A percentile compares a stretch with the other conserved stretches of the same genome.
These are phyloP conservation scores for Colletotrichum truncatum DNA, from an alignment of 2,329 filamentous ascomycete species.

Conservation along the genomic window DNA sequence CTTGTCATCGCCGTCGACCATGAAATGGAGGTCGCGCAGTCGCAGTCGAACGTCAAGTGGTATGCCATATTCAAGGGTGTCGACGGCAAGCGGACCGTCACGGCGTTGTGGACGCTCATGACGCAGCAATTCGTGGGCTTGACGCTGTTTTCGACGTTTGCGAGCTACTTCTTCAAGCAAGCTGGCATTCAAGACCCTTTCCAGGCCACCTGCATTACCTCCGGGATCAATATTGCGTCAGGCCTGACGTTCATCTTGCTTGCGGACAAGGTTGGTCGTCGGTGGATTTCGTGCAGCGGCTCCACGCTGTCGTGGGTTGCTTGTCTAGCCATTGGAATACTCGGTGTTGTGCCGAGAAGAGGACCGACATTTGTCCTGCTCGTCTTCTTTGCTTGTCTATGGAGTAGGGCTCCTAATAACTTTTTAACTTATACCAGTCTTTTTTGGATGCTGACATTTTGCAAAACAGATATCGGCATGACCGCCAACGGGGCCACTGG, in stretches of 20 bases:
- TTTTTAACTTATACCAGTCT: not conserved
- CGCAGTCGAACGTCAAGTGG: slow-evolving; percentile 34
- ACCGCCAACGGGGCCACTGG: slow-evolving; percentile 38
- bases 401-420: slow-evolving; percentile 31
- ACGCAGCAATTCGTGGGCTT: slow-evolving; percentile 35
- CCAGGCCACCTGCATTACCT: slow-evolving; percentile 34
- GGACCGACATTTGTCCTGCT: slow-evolving; percentile 31
- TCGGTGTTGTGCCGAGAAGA: slow-evolving; percentile 28
- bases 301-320: slow-evolving; percentile 29
- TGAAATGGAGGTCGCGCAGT: slow-evolving; percentile 14
- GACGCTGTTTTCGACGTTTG: slow-evolving; percentile 34
- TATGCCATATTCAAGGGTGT: slow-evolving; percentile 40
- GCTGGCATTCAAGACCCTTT: slow-evolving; percentile 40
- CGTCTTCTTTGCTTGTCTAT: slow-evolving; percentile 35
- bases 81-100: slow-evolving; percentile 40
- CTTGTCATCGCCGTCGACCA: slow-evolving; percentile 34
- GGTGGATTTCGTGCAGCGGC: slow-evolving; percentile 30
- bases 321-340: slow-evolving; percentile 32
- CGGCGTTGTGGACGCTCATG: slow-evolving; percentile 38
- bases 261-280: slow-evolving; percentile 32
- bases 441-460: not conserved
- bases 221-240: slow-evolving; percentile 33
- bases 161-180: slow-evolving; percentile 44
- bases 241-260: slow-evolving; percentile 28
- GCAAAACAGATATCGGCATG: slow-evolving; percentile 33